phyloP scores from a whole-genome alignment of 352 stramenopile genomes.

The Globisporangium okanoganense region DNA sequence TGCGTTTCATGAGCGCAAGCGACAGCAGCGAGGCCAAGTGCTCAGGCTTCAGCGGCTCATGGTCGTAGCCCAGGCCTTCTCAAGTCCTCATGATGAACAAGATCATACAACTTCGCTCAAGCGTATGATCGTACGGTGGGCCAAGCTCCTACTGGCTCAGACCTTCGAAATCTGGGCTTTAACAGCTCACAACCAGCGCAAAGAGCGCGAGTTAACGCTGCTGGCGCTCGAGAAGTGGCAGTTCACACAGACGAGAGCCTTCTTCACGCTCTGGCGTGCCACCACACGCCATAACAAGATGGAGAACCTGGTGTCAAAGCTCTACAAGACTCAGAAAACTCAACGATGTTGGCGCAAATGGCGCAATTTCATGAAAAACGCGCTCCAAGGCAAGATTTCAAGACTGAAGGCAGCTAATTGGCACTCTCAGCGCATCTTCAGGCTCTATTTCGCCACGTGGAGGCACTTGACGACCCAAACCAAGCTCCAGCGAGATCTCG shows the following conservation, averaged over 20 bases:
- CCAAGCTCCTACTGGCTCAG: conserved; percentile 10
- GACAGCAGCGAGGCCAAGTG: neutral
- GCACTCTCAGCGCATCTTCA: neutral
- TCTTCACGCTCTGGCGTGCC: conserved; percentile 3
- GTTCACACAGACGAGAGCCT: neutral
- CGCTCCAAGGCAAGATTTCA: neutral
- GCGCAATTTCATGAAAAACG: neutral
- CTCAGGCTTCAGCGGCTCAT: neutral
- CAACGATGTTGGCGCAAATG: conserved; percentile 8
- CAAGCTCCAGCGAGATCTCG: conserved; percentile 14
- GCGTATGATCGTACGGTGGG: conserved; percentile 25
- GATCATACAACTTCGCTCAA: neutral
- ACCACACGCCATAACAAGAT: neutral
- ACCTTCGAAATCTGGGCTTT: conserved; percentile 20
- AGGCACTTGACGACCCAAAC: conserved; percentile 8
- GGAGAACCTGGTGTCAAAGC: neutral
- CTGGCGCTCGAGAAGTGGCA: conserved; percentile 32
- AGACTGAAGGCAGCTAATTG: neutral
- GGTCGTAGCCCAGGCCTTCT: neutral
- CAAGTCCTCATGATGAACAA: neutral
- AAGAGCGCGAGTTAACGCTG: conserved; percentile 16
- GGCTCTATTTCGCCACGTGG: conserved; percentile 23
- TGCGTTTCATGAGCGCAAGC: conserved; percentile 16
- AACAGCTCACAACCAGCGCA: neutral
- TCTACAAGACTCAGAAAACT: neutral